Conservation (phyloP, 2,329 filamentous ascomycete species). For the Trichoderma sp. region DNA sequence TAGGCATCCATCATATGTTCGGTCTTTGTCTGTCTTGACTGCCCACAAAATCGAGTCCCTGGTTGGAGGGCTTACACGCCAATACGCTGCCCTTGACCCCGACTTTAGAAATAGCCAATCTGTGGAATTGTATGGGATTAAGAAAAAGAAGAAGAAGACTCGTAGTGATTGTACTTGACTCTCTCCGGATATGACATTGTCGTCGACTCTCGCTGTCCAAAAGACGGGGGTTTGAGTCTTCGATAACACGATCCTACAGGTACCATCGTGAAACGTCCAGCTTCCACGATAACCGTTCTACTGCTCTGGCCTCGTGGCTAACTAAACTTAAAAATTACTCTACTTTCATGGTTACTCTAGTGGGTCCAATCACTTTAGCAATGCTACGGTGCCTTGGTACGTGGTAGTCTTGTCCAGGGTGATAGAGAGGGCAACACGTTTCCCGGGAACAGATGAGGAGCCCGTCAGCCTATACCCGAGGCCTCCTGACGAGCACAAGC, state of each 20-base stretch:
- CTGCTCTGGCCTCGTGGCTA: background rate
- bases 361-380: background rate
- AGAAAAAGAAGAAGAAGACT: background rate
- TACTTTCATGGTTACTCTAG: slow-evolving; percentile 13
- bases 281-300: background rate
- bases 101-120: background rate
- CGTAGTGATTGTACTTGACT: background rate
- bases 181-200: background rate
- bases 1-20: background rate
- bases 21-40: background rate
- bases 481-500: background rate
- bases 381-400: background rate
- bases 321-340: slow-evolving; percentile 14
- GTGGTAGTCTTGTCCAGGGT: background rate
- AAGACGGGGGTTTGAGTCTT: background rate
- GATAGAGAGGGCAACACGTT: background rate
- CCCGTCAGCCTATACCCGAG: background rate
- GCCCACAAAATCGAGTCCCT: no score
- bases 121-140: background rate
- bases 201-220: background rate
- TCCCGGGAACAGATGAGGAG: background rate
- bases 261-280: background rate
- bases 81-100: background rate
- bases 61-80: no score
- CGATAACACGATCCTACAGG: background rate